Conservation (phyloP, 768 basidiomycete genomes). For the Leccinum subtestaceum region DNA sequence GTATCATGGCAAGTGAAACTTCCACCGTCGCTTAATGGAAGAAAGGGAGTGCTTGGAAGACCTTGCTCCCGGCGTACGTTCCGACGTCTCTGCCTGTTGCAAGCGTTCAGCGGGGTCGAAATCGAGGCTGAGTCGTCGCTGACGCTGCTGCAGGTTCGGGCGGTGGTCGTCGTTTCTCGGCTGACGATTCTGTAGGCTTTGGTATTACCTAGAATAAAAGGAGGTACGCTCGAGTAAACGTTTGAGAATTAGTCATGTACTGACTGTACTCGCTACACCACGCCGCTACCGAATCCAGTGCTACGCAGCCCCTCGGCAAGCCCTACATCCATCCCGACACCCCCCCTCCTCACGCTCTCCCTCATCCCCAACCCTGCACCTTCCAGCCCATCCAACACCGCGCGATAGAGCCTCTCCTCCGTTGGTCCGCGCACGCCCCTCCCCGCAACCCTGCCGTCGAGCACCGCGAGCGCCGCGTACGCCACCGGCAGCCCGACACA, state of each 20-base stretch:
- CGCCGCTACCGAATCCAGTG: background rate
- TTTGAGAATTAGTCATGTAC: too few relatives aligned
- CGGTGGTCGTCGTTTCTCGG: constrained; percentile 1
- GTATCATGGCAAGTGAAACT: constrained; percentile 40
- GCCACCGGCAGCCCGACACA: constrained; percentile 89
- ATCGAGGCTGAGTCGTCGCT: constrained; percentile 42
- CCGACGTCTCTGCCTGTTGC: constrained; percentile 35
- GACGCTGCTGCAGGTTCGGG: background rate
- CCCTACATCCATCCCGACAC: constrained; percentile 48
- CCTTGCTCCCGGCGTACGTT: constrained; percentile 64
- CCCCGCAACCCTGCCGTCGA: constrained; percentile 53
- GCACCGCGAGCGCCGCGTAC: constrained; percentile 67
- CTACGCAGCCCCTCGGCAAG: constrained; percentile 21
- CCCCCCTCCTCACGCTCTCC: constrained; percentile 34
- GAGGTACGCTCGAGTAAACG: too few relatives aligned
- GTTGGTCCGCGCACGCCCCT: constrained; percentile 73
- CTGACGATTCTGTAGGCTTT: too few relatives aligned
- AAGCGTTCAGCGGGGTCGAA: constrained; percentile 52
- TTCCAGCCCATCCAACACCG: constrained; percentile 61
- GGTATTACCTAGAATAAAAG: too few relatives aligned
- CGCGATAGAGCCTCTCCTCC: constrained; percentile 54
- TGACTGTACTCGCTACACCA: too few relatives aligned
- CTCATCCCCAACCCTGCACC: constrained; percentile 41
- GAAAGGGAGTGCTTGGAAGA: constrained; percentile 60
- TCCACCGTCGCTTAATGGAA: constrained; percentile 37